Percentiles rank a stretch among this genome's conserved stretches.
phyloP scores from a whole-genome alignment of 495 filamentous ascomycete species.

The Lasiosphaeria miniovina region DNA sequence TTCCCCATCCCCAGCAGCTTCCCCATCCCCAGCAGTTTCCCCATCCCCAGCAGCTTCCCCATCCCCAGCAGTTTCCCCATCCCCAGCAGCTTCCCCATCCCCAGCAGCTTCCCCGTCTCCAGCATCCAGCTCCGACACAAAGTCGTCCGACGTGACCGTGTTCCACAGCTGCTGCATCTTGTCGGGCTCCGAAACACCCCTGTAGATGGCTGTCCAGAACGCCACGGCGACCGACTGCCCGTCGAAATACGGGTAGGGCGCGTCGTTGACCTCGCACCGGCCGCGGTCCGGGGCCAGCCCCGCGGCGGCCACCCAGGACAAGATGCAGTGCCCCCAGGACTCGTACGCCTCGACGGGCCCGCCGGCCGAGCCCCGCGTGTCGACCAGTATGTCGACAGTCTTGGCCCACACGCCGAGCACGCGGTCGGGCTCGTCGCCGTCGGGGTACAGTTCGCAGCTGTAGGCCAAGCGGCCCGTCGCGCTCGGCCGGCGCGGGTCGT shows the following conservation, averaged over 20 bases:
- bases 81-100: background rate
- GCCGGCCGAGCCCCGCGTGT: background rate
- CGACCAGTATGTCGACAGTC: background rate
- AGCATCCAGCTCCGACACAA: background rate
- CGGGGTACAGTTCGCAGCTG: background rate
- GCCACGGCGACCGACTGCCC: background rate
- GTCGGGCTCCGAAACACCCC: background rate
- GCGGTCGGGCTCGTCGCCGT: background rate
- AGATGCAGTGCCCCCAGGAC: background rate
- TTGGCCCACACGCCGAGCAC: background rate
- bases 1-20: background rate
- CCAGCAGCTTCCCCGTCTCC: background rate
- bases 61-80: background rate
- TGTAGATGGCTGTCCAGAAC: background rate
- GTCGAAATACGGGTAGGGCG: background rate
- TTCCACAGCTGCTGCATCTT: background rate
- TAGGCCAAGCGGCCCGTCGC: background rate
- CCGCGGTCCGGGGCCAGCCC: background rate
- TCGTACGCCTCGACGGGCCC: background rate
- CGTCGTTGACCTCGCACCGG: background rate
- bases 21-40: background rate
- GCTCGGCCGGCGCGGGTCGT: background rate
- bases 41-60: background rate
- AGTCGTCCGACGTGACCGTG: background rate
- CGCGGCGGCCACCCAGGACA: background rate